A percentile compares a stretch with the other conserved stretches of the same genome.
These are phyloP conservation scores for Xylaria sp. DNA, from an alignment of 2,329 filamentous ascomycete species.

Conservation along the genomic window DNA sequence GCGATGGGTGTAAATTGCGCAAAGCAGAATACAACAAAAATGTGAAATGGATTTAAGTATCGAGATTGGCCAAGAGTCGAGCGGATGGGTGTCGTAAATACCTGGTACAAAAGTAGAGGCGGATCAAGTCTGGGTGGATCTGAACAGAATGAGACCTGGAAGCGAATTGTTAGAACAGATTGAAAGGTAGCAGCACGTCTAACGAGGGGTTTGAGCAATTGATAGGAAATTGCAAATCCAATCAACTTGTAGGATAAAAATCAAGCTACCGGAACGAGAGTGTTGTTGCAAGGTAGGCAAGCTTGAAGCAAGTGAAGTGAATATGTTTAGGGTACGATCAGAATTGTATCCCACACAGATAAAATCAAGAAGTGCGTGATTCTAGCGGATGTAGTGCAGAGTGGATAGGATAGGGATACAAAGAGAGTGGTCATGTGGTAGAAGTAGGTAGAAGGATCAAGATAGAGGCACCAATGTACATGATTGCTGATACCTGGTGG, in stretches of 20 bases:
- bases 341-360: no score
- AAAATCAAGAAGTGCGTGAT: background rate
- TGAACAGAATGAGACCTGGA: conserved; percentile 42
- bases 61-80: background rate
- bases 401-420: background rate
- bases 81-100: conserved; percentile 29
- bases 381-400: background rate
- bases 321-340: background rate
- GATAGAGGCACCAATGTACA: background rate
- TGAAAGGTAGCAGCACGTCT: background rate
- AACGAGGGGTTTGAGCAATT: background rate
- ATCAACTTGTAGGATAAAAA: background rate
- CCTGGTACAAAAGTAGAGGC: conserved; percentile 43
- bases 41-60: background rate
- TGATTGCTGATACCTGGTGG: background rate
- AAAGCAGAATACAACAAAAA: background rate
- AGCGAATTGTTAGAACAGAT: conserved; percentile 20
- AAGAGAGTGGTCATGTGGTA: background rate
- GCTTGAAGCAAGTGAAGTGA: background rate
- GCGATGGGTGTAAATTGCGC: background rate
- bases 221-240: background rate
- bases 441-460: background rate
- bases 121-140: conserved; percentile 35
- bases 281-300: background rate
- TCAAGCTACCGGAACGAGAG: background rate